These are phyloP conservation scores for Ogataea nakhonphanomensis DNA, from an alignment of 805 yeast species.

Conservation along the genomic window DNA sequence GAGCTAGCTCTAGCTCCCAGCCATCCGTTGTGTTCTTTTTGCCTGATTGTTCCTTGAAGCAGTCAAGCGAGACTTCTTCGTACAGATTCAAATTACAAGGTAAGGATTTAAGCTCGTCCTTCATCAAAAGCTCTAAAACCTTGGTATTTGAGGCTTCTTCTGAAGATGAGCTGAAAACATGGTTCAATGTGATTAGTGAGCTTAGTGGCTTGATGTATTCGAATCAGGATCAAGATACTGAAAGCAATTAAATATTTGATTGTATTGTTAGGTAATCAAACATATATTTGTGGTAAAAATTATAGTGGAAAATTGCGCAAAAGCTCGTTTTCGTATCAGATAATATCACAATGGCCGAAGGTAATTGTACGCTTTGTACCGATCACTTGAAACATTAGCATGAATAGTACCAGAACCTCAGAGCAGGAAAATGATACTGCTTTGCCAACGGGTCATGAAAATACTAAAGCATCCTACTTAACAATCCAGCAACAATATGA, in stretches of 20 bases:
- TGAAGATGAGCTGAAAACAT: constrained; percentile 41
- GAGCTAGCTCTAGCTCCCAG: constrained; percentile 39
- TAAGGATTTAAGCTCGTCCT: constrained; percentile 36
- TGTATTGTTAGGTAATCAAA: too few species aligned
- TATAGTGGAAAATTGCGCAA: too few species aligned
- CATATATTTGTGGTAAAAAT: too few species aligned
- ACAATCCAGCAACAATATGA: constrained; percentile 13
- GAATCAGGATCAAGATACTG: constrained; percentile 4
- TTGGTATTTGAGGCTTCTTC: constrained; percentile 42
- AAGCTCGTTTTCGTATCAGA: too few species aligned
- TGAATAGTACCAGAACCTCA: too few species aligned
- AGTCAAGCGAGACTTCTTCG: constrained; percentile 32
- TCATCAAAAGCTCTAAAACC: constrained; percentile 28
- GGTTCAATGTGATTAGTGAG: constrained; percentile 41
- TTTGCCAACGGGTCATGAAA: not conserved
- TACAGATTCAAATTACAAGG: constrained; percentile 42
- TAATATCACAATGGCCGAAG: too few species aligned
- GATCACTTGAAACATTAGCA: too few species aligned
- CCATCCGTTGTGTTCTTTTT: constrained; percentile 45
- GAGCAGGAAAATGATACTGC: not conserved
- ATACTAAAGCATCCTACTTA: not conserved
- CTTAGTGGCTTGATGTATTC: constrained; percentile 27
- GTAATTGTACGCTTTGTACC: not conserved
- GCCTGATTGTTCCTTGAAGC: constrained; percentile 42
- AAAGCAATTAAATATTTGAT: too few species aligned